Conservation (phyloP, 2,329 filamentous ascomycete species). For the Gliomastix tumulicola region DNA sequence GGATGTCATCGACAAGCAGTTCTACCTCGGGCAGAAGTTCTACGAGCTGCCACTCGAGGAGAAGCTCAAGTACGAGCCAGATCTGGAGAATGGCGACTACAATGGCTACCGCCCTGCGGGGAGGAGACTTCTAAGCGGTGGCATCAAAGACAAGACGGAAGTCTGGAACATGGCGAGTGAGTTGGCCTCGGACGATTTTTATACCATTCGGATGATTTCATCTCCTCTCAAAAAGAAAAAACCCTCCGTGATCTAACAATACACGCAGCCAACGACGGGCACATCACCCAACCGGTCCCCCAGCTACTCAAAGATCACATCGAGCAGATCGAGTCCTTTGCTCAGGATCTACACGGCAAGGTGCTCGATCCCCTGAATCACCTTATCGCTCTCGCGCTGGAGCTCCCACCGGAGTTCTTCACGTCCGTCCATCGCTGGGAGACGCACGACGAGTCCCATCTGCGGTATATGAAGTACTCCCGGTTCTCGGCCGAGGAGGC, state of each 20-base stretch:
- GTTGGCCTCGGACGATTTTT: conserved; percentile 2
- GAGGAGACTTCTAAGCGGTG: conserved; percentile 19
- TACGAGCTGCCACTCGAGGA: conserved; percentile 46
- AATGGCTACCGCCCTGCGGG: conserved; percentile 49
- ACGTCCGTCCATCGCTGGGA: conserved; percentile 47
- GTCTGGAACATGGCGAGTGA: conserved; percentile 30
- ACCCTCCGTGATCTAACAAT: too few relatives aligned
- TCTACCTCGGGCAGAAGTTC: conserved; percentile 51
- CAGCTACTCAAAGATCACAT: conserved; percentile 39
- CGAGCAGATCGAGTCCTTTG: conserved; percentile 49
- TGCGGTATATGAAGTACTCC: conserved; percentile 56
- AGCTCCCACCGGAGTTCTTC: conserved; percentile 53
- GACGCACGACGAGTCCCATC: conserved; percentile 49
- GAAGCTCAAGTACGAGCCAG: conserved; percentile 46
- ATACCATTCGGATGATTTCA: neutral
- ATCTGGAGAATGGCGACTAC: conserved; percentile 44
- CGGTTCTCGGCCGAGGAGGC: conserved; percentile 40
- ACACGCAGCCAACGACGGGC: conserved; percentile 17
- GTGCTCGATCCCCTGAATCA: conserved; percentile 50
- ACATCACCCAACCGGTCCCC: conserved; percentile 24
- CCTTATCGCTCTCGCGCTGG: conserved; percentile 53
- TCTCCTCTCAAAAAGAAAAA: too few relatives aligned
- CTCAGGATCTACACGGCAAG: conserved; percentile 41
- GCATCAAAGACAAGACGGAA: conserved; percentile 30
- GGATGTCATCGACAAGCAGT: conserved; percentile 50